These are phyloP conservation scores for Blastobotrys parvus DNA, from an alignment of 805 yeast genomes.

Conservation along the genomic window DNA sequence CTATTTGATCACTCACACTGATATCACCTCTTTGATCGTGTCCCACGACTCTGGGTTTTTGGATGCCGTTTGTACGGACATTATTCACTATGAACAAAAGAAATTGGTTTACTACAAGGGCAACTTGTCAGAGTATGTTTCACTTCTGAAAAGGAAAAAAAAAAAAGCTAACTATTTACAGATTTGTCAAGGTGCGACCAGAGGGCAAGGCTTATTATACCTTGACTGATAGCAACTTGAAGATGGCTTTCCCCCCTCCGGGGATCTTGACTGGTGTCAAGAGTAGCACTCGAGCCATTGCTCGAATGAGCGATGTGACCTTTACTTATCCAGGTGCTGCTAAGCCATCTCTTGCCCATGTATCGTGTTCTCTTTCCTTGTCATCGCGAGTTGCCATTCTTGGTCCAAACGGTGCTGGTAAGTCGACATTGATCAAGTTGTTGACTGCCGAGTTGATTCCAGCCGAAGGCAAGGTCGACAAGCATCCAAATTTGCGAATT, in stretches of 20 bases:
- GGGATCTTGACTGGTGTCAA: slow-evolving; percentile 97
- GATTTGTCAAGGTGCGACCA: slow-evolving; percentile 80
- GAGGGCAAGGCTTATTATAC: slow-evolving; percentile 96
- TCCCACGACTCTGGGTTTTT: slow-evolving; percentile 97
- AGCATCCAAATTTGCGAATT: slow-evolving; percentile 95
- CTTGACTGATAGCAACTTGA: slow-evolving; percentile 81
- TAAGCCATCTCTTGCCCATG: slow-evolving; percentile 70
- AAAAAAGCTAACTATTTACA: background rate
- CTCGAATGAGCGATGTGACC: slow-evolving; percentile 75
- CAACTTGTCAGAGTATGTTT: slow-evolving; percentile 58
- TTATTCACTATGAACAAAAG: slow-evolving; percentile 92
- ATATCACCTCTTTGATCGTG: slow-evolving; percentile 89
- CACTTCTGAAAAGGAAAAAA: background rate
- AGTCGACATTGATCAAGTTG: slow-evolving; percentile 87
- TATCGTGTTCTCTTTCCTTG: slow-evolving; percentile 83
- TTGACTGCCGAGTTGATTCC: slow-evolving; percentile 91
- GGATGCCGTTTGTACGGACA: slow-evolving; percentile 93
- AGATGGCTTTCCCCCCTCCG: slow-evolving; percentile 98
- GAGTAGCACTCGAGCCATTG: slow-evolving; percentile 89
- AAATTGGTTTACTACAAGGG: slow-evolving; percentile 94
- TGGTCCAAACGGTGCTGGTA: slow-evolving; percentile 99
- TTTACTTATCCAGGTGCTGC: slow-evolving; percentile 85
- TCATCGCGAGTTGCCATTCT: slow-evolving; percentile 96
- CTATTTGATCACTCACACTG: slow-evolving; percentile 70
- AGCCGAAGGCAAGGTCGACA: slow-evolving; percentile 81